Conservation (phyloP, 2,329 filamentous ascomycete species). For the Penicillium psychrosexuale region DNA sequence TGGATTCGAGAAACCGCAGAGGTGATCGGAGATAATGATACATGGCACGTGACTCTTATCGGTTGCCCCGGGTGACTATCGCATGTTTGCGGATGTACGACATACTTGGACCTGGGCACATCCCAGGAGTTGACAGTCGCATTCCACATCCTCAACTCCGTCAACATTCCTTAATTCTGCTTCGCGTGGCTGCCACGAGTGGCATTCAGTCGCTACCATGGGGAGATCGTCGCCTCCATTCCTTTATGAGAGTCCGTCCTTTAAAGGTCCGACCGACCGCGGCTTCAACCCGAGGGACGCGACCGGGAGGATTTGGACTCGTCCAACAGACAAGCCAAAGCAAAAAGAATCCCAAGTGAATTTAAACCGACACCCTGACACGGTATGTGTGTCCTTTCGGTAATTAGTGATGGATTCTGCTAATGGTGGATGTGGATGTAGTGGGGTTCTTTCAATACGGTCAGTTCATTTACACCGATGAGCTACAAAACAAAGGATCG, state of each 20-base stretch:
- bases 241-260: conserved; percentile 63
- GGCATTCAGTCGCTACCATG: conserved; percentile 36
- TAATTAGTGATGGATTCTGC: conserved; percentile 3
- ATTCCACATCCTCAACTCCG: conserved; percentile 16
- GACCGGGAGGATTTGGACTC: conserved; percentile 72
- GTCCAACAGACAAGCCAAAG: conserved; percentile 59
- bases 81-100: conserved; percentile 14
- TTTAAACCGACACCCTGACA: conserved; percentile 82
- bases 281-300: conserved; percentile 84
- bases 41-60: conserved; percentile 18
- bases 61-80: conserved; percentile 35
- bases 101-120: background rate
- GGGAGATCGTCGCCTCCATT: conserved; percentile 64
- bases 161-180: conserved; percentile 26
- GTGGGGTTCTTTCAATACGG: conserved; percentile 57
- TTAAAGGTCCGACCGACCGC: conserved; percentile 51
- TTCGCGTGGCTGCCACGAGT: conserved; percentile 35
- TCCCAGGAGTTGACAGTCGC: conserved; percentile 14
- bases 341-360: conserved; percentile 72
- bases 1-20: background rate
- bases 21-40: conserved; percentile 4
- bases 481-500: conserved; percentile 65
- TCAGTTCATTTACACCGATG: conserved; percentile 62
- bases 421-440: conserved; percentile 20
- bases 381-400: conserved; percentile 48